Evolutionary conservation across 768 basidiomycete genomes (phyloP), one percentile per base, ranked within the genome.

Genomic region (Russula compacta): DNA sequence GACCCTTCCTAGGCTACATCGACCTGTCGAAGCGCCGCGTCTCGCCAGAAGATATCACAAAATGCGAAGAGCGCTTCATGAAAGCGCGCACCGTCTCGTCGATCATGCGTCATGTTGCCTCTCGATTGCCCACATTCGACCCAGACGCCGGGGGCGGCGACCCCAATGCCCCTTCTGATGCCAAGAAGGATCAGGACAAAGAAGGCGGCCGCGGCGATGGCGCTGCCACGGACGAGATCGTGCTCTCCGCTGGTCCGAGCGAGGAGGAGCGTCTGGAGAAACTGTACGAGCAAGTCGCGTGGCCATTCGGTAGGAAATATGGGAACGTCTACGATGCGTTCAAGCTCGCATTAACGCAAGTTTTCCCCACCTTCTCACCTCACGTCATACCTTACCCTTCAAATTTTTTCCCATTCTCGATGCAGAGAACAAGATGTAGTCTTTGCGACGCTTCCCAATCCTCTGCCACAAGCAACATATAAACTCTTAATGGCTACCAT

Each of bases 1-100:
- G 5, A 3, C 3, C 44, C 44, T 2, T 9, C 44, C 1, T 66
- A 95, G 94, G 95, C 10, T 98, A 99, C 75, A 99, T 99, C 71
- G 97, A 99, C 81, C 81, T 98, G 29, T 98, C 95, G 52, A 99
- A 99, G 79, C 86, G 97, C 64, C 88, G 95, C 67, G 97, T 99
- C 4, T 97, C 94, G 3, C 89, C 95, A 2, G 97, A 99, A 71
- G 97, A 98, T 71, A 95, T 99, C 70, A 84, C 86, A n/a, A 97
- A 97, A 75, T 98, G 97, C 76, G 95, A 98, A 72, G 95, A 98
- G 69, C 85, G 92, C 46, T 99, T 92, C 74, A 93, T 95, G 83
- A 99, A 99, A 76, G 94, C 92, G 15, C 97, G 97, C 77, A 86
- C 92, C 1, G 94, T 98, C 29, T 87, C 93, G 43, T 93, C 90